These are phyloP conservation scores for Trichoderma semiorbis DNA, from an alignment of 2,329 filamentous ascomycete species.

Conservation along the genomic window DNA sequence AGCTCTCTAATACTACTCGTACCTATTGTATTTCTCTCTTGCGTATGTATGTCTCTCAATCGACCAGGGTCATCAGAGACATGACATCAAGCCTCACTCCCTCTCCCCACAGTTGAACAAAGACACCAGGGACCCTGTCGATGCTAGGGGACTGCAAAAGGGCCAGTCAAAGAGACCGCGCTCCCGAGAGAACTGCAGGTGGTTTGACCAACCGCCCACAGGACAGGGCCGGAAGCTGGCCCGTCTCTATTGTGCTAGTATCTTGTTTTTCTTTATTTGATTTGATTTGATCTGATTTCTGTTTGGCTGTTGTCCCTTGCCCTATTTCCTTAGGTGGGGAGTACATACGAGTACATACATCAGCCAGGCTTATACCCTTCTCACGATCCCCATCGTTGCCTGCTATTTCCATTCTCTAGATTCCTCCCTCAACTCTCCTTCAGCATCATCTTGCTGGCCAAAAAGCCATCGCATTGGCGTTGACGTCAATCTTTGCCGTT, in stretches of 20 bases:
- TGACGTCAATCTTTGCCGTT: not conserved
- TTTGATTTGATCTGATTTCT: not conserved
- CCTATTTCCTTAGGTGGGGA: not conserved
- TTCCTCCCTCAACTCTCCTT: not conserved
- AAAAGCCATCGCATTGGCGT: not conserved
- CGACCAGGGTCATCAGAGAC: slow-evolving; percentile 12
- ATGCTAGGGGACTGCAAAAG: not conserved
- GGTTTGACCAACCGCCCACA: slow-evolving; percentile 9
- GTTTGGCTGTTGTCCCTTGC: not conserved
- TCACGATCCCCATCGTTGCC: not conserved
- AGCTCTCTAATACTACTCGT: not conserved
- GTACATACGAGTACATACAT: not conserved
- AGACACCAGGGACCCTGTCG: not conserved
- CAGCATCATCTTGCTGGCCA: not conserved
- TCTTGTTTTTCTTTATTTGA: not conserved
- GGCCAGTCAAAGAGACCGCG: not conserved
- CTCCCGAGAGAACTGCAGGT: not conserved
- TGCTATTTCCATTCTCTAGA: not conserved
- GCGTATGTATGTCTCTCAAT: not conserved
- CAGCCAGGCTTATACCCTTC: not conserved
- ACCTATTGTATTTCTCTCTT: not conserved
- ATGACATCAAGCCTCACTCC: slow-evolving; percentile 13
- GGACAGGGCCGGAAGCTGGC: not conserved
- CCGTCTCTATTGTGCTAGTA: not conserved
- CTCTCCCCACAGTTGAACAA: slow-evolving; percentile 2